A percentile compares a stretch with the other conserved stretches of the same genome.
Evolutionary conservation across 2,329 filamentous ascomycete species (phyloP).

Genomic region (Pseudopithomyces chartarum): DNA sequence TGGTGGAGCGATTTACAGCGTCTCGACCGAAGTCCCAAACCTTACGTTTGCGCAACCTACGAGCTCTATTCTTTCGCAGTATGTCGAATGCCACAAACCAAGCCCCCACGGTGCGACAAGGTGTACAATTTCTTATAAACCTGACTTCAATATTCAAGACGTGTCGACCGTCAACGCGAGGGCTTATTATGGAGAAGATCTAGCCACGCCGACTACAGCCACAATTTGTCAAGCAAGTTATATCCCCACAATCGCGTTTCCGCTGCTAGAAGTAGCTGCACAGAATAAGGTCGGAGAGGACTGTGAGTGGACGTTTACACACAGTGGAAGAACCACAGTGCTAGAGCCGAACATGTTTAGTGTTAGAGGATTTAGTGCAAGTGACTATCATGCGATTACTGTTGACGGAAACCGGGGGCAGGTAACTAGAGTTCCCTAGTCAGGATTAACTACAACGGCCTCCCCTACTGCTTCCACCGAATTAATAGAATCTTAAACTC

Average conservation of each 20-base stretch:
- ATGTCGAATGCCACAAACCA: constrained; percentile 1
- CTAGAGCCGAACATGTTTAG: background rate
- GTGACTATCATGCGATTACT: constrained; percentile 3
- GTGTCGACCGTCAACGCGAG: constrained; percentile 4
- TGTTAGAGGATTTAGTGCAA: background rate
- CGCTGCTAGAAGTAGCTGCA: background rate
- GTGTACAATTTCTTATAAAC: background rate
- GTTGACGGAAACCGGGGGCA: too few relatives aligned
- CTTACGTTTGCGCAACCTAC: constrained; percentile 1
- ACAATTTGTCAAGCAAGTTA: constrained; percentile 8
- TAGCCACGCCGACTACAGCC: background rate
- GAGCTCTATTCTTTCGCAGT: background rate
- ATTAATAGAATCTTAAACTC: too few relatives aligned
- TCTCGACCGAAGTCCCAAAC: background rate
- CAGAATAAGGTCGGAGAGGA: constrained; percentile 4
- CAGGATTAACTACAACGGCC: too few relatives aligned
- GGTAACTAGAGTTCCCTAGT: too few relatives aligned
- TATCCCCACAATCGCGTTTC: constrained; percentile 1
- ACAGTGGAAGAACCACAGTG: background rate
- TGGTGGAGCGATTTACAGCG: background rate
- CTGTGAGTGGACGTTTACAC: constrained; percentile 4
- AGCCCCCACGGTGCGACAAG: background rate
- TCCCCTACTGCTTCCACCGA: too few relatives aligned
- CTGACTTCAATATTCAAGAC: constrained; percentile 2
- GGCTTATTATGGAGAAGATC: background rate